Percentiles rank a stretch among this genome's conserved stretches.
These are phyloP conservation scores for Eremothecium sinecaudum DNA, from an alignment of 1,139 yeast genomes.

Conservation along the genomic window DNA sequence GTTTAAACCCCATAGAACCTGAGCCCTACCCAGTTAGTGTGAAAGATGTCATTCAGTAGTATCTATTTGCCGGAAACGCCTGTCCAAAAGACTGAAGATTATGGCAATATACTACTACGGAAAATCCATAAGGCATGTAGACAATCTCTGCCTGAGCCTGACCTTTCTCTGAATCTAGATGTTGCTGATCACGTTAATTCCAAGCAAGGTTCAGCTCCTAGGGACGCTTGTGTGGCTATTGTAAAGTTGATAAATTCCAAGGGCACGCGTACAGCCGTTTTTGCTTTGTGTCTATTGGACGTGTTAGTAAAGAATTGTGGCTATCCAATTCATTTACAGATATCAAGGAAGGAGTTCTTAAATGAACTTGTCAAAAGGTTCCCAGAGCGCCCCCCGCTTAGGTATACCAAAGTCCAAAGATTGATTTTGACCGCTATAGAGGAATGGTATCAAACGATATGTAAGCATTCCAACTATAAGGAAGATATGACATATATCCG, in stretches of 20 bases:
- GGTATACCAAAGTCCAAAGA: conserved; percentile 75
- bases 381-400: conserved; percentile 89
- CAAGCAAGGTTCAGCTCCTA: conserved; percentile 82
- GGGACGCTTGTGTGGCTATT: conserved; percentile 89
- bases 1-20: too few species aligned
- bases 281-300: conserved; percentile 57
- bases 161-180: conserved; percentile 77
- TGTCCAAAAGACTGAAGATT: conserved; percentile 24
- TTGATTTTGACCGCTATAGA: conserved; percentile 83
- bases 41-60: conserved; percentile 12
- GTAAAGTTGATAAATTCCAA: conserved; percentile 75
- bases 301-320: conserved; percentile 96
- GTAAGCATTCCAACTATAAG: conserved; percentile 80
- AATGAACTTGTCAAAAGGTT: conserved; percentile 87
- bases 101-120: conserved; percentile 39
- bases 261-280: conserved; percentile 66
- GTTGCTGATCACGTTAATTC: conserved; percentile 90
- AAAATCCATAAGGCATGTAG: conserved; percentile 83
- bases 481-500: conserved; percentile 87
- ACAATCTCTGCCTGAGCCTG: conserved; percentile 77
- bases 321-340: conserved; percentile 90
- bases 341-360: conserved; percentile 86
- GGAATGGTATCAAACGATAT: conserved; percentile 95
- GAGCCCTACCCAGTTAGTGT: too few species aligned
- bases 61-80: conserved; percentile 30